phyloP scores from a whole-genome alignment of 2,329 filamentous ascomycete genomes.

The Hymenoscyphus linearis region DNA sequence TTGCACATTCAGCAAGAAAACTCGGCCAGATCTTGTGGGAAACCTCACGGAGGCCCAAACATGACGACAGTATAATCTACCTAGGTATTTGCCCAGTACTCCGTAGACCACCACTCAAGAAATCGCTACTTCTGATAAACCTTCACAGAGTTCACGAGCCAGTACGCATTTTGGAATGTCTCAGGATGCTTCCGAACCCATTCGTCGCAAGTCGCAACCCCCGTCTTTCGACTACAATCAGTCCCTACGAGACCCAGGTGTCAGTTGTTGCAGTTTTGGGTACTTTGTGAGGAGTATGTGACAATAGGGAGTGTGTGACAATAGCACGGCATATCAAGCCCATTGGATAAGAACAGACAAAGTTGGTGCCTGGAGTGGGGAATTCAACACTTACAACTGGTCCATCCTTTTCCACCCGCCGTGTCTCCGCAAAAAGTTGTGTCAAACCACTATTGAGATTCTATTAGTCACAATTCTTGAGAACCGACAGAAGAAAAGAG shows the following conservation, averaged over 20 bases:
- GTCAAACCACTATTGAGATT: conserved; percentile 47
- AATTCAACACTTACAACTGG: conserved; percentile 31
- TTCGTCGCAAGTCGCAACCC: conserved; percentile 63
- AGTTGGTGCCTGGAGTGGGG: background rate
- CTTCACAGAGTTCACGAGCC: conserved; percentile 67
- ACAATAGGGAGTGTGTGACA: background rate
- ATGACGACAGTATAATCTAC: background rate
- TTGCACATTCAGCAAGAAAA: too few species aligned
- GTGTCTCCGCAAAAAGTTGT: conserved; percentile 84
- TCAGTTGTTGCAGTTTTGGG: background rate
- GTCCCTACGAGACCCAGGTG: conserved; percentile 31
- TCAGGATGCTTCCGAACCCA: conserved; percentile 67
- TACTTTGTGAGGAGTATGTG: background rate
- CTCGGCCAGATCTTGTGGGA: too few species aligned
- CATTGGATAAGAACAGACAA: background rate
- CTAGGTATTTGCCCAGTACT: background rate
- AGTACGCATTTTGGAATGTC: conserved; percentile 70
- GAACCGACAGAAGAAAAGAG: conserved; percentile 3
- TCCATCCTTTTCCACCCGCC: conserved; percentile 55
- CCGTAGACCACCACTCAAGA: background rate
- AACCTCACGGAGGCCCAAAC: background rate
- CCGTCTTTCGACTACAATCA: conserved; percentile 48
- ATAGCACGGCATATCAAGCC: too few species aligned
- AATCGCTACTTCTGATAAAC: conserved; percentile 44
- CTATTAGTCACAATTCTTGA: background rate